Percentiles rank a stretch among this genome's conserved stretches.
These are phyloP conservation scores for Phialemonium atrogriseum DNA, from an alignment of 2,329 filamentous ascomycete genomes.

Conservation along the genomic window DNA sequence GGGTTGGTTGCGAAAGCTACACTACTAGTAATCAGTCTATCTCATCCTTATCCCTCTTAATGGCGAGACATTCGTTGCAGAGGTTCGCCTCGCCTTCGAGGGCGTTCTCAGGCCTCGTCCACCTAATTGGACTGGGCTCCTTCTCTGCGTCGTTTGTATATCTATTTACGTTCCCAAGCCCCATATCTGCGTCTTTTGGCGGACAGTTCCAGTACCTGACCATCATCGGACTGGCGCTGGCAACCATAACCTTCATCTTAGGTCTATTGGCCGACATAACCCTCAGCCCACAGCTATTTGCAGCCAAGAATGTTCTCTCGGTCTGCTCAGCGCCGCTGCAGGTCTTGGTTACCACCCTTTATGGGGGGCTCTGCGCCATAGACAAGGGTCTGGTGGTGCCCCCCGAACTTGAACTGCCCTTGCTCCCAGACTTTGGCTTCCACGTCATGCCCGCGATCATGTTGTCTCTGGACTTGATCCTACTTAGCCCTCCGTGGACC, in stretches of 20 bases:
- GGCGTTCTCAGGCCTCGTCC: conserved; percentile 53
- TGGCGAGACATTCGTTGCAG: conserved; percentile 54
- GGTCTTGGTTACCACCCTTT: conserved; percentile 61
- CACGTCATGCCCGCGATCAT: conserved; percentile 59
- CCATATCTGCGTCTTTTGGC: conserved; percentile 52
- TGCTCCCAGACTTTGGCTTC: conserved; percentile 51
- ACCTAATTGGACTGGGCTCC: conserved; percentile 44
- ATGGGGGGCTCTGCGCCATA: conserved; percentile 59
- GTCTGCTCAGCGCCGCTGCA: conserved; percentile 61
- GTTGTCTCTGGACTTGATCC: conserved; percentile 54
- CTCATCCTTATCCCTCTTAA: conserved; percentile 12
- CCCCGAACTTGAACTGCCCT: conserved; percentile 45
- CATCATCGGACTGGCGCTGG: conserved; percentile 59
- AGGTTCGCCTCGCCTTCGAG: conserved; percentile 57
- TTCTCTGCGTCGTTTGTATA: conserved; percentile 47
- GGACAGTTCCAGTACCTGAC: conserved; percentile 66
- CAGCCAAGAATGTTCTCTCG: conserved; percentile 58
- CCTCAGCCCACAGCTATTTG: conserved; percentile 48
- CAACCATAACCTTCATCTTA: conserved; percentile 50
- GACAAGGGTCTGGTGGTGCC: conserved; percentile 44
- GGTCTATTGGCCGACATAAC: conserved; percentile 60
- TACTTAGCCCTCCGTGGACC: conserved; percentile 67
- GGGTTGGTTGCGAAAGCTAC: too few species aligned
- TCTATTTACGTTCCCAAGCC: conserved; percentile 38
- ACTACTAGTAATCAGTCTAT: neutral